Evolutionary conservation across 768 basidiomycete genomes (phyloP), one percentile per base, ranked within the genome.

Genomic region (Phallus indusiatus): DNA sequence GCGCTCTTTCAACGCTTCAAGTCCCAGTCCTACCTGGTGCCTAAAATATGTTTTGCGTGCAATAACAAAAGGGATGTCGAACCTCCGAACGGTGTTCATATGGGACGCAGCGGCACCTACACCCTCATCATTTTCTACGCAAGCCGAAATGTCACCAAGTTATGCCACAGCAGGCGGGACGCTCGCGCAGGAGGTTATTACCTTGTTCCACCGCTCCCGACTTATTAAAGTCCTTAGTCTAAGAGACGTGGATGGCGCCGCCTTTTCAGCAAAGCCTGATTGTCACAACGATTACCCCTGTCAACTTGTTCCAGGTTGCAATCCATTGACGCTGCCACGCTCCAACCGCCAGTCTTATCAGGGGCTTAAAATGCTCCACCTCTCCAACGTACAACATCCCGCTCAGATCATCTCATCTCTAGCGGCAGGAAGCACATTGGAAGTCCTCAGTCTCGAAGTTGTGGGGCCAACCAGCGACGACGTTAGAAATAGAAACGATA

Each of bases 191-290:
- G 24, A 37, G 34, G 57, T 51, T n/a, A 59, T 59, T 20, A 11
- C 35, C 8, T 33, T 34, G 10, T 36, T 59, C 22, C 50, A 50
- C 5, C 57, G 52, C 21, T 17, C 28, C 18, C 57, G 47, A 14
- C 57, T 59, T 20, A 20, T 59, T 1, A 48, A 51, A 35, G 57
- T 51, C 33, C 21, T 59, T 5, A 37, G 57, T 22, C 49, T 59
- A 28, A 59, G 50, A 28, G 57, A 59, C 34, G 57, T 59, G 18
- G 57, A 59, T 28, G 57, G 57, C 49, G 11, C 57, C 18, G 57
- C 50, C 6, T 59, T 59, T 36, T 49, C 56, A n/a, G 42, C 56
- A n/a, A 20, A 57, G 24, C 18, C 47, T 18, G 24, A 33, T 22
- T 28, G 28, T 28, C 28, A 28, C 7, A 7, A 28, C 28, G 28